Conservation (phyloP, 169 alveolate species). For the Theileria luwenshuni region DNA sequence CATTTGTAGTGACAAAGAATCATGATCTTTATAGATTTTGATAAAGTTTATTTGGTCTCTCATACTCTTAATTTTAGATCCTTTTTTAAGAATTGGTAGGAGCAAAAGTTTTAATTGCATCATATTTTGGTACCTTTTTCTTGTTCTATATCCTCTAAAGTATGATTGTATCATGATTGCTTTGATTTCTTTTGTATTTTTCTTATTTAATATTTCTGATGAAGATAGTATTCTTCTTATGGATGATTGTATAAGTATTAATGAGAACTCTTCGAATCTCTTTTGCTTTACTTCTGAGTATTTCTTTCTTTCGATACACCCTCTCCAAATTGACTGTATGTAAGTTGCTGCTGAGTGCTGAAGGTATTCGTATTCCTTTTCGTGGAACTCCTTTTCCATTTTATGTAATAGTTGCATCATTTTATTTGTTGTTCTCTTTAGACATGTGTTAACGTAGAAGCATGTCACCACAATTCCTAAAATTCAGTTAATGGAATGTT, state of each 20-base stretch:
- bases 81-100: conserved; percentile 72
- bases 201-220: conserved; percentile 15
- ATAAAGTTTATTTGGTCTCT: conserved; percentile 63
- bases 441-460: conserved; percentile 35
- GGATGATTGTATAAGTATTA: conserved; percentile 35
- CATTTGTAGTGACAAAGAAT: conserved; percentile 62
- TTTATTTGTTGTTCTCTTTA: conserved; percentile 34
- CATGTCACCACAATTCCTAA: conserved; percentile 26
- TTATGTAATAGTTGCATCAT: conserved; percentile 45
- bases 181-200: conserved; percentile 28
- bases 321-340: conserved; percentile 77
- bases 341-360: conserved; percentile 75
- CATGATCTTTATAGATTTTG: conserved; percentile 61
- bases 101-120: conserved; percentile 65
- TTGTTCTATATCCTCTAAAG: conserved; percentile 53
- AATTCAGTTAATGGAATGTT: neutral
- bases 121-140: conserved; percentile 41
- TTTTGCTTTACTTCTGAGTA: conserved; percentile 20
- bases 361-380: conserved; percentile 63
- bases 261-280: conserved; percentile 44
- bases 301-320: conserved; percentile 34
- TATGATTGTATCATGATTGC: conserved; percentile 56
- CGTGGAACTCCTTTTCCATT: conserved; percentile 63
- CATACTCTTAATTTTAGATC: conserved; percentile 71
- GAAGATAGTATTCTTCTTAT: conserved; percentile 53